phyloP scores from a whole-genome alignment of 2,329 filamentous ascomycete species.

The Talaromyces pinophilus region DNA sequence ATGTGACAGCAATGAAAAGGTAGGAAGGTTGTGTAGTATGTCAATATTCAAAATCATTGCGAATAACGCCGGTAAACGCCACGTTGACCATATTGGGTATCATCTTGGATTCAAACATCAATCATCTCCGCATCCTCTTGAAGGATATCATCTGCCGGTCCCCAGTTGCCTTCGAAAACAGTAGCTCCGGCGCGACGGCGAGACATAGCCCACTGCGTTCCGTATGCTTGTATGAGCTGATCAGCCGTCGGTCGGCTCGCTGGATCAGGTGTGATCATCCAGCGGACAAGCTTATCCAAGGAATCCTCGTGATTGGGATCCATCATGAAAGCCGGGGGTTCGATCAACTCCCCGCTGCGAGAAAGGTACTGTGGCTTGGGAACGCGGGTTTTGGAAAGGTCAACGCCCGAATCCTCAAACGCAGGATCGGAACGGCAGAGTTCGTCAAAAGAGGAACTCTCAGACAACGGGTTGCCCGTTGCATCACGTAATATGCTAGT shows the following conservation, averaged over 20 bases:
- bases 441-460: slow-evolving; percentile 47
- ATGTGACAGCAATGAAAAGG: neutral
- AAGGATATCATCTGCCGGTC: slow-evolving; percentile 68
- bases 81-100: slow-evolving; percentile 13
- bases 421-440: slow-evolving; percentile 47
- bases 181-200: slow-evolving; percentile 86
- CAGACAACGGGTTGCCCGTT: slow-evolving; percentile 65
- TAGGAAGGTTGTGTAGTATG: slow-evolving; percentile 16
- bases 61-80: slow-evolving; percentile 21
- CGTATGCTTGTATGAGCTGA: slow-evolving; percentile 70
- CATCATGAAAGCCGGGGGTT: slow-evolving; percentile 88
- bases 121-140: slow-evolving; percentile 64
- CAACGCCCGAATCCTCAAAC: slow-evolving; percentile 47
- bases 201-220: slow-evolving; percentile 75
- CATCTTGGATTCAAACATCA: slow-evolving; percentile 51
- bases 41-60: slow-evolving; percentile 23
- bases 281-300: slow-evolving; percentile 78
- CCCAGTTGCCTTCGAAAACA: slow-evolving; percentile 94
- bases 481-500: slow-evolving; percentile 73
- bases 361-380: slow-evolving; percentile 35
- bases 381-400: slow-evolving; percentile 30
- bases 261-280: slow-evolving; percentile 82
- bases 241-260: slow-evolving; percentile 70
- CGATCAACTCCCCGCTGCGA: slow-evolving; percentile 59
- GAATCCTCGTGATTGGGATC: slow-evolving; percentile 70